phyloP scores from a whole-genome alignment of 805 yeast genomes.

The Cyberlindnera suaveolens region DNA sequence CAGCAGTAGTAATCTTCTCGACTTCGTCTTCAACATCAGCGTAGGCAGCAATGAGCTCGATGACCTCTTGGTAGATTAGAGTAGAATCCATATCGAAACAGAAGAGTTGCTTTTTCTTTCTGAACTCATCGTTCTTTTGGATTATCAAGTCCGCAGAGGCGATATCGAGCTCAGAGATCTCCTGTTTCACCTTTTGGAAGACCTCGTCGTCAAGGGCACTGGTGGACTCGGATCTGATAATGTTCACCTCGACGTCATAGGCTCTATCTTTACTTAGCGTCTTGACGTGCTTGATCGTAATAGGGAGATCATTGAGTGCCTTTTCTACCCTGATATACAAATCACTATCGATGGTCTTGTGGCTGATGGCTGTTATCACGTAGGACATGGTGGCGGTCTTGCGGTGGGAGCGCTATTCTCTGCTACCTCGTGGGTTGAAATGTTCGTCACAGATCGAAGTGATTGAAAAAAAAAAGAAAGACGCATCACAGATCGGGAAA shows the following conservation, averaged over 20 bases:
- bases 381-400: conserved; percentile 4
- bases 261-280: conserved; percentile 32
- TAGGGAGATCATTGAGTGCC: conserved; percentile 25
- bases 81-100: conserved; percentile 99
- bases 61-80: conserved; percentile 90
- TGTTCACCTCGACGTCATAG: conserved; percentile 28
- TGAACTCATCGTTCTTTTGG: conserved; percentile 30
- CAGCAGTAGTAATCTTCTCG: conserved; percentile 81
- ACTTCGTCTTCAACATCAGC: conserved; percentile 89
- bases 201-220: conserved; percentile 9
- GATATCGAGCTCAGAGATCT: conserved; percentile 9
- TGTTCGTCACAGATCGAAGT: neutral
- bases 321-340: conserved; percentile 19
- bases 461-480: neutral
- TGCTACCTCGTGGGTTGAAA: too few relatives aligned
- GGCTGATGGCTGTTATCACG: conserved; percentile 26
- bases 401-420: too few relatives aligned
- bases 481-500: neutral
- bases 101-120: conserved; percentile 45
- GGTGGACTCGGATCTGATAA: conserved; percentile 12
- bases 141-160: conserved; percentile 36
- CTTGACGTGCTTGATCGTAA: conserved; percentile 23
- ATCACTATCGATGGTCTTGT: conserved; percentile 13
- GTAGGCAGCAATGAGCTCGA: conserved; percentile 89
- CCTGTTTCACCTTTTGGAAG: conserved; percentile 10